phyloP scores from a whole-genome alignment of 352 stramenopile genomes.

The Phytophthora pseudosyringae region DNA sequence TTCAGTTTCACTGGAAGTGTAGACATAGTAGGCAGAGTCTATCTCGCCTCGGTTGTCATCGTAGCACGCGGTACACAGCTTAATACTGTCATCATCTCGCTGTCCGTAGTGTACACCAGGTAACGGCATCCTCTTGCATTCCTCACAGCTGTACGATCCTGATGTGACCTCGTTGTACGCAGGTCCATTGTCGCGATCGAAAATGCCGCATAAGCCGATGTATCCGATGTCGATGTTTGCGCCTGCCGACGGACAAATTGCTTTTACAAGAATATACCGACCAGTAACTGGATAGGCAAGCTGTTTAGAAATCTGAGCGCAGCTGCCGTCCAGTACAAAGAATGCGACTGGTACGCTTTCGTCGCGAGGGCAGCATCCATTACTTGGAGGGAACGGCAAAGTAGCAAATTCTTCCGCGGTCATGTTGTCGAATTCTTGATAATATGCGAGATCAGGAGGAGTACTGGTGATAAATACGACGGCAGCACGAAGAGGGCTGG shows the following conservation, averaged over 20 bases:
- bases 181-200: slow-evolving; percentile 84
- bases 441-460: slow-evolving; percentile 54
- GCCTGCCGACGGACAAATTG: slow-evolving; percentile 65
- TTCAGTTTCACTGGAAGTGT: slow-evolving; percentile 41
- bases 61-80: slow-evolving; percentile 78
- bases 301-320: slow-evolving; percentile 79
- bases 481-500: slow-evolving; percentile 68
- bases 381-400: slow-evolving; percentile 68
- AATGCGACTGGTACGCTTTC: slow-evolving; percentile 77
- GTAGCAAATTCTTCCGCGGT: slow-evolving; percentile 79
- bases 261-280: slow-evolving; percentile 83
- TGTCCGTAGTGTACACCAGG: slow-evolving; percentile 66
- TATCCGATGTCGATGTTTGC: slow-evolving; percentile 89
- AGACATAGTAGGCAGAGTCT: slow-evolving; percentile 56
- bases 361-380: slow-evolving; percentile 55
- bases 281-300: slow-evolving; percentile 69
- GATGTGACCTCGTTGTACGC: slow-evolving; percentile 65
- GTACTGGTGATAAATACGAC: slow-evolving; percentile 78
- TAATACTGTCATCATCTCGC: slow-evolving; percentile 61
- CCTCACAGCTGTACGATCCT: slow-evolving; percentile 59
- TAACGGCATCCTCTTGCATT: slow-evolving; percentile 56
- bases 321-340: slow-evolving; percentile 81
- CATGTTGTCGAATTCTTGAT: slow-evolving; percentile 70
- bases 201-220: slow-evolving; percentile 78
- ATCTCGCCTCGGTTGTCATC: slow-evolving; percentile 77